Conservation (phyloP, 352 stramenopile genomes). For the Phytophthora melonis region DNA sequence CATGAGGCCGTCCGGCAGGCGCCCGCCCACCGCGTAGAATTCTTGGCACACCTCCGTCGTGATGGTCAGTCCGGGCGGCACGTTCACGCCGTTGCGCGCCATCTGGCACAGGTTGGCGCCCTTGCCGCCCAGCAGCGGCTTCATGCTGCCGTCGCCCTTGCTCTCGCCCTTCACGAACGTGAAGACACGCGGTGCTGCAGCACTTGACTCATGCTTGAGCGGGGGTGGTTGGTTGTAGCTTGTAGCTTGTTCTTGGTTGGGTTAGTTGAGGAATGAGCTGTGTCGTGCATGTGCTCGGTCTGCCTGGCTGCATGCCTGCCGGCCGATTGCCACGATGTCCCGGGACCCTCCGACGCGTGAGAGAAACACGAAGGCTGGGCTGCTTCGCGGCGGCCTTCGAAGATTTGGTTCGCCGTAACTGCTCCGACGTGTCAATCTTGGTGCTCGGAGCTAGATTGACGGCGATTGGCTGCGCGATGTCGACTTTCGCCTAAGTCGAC, state of each 20-base stretch:
- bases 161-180: constrained; percentile 43
- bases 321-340: no score
- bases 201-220: constrained; percentile 31
- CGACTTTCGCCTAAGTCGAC: no score
- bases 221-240: not conserved
- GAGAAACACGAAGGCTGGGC: no score
- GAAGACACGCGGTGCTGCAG: constrained; percentile 34
- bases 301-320: no score
- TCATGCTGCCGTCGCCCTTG: constrained; percentile 39
- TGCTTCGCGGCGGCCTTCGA: no score
- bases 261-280: constrained; percentile 38
- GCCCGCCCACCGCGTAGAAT: constrained; percentile 41
- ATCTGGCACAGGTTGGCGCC: constrained; percentile 42
- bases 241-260: constrained; percentile 31
- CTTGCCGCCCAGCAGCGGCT: constrained; percentile 39
- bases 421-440: no score
- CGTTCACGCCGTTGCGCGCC: constrained; percentile 40
- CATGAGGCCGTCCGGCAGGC: constrained; percentile 31
- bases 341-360: not conserved
- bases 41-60: constrained; percentile 42
- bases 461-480: no score
- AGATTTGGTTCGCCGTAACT: no score
- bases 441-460: no score
- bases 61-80: constrained; percentile 37
- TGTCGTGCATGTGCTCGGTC: constrained; percentile 20